Conservation (phyloP, 1,139 yeast genomes). For the Hyphopichia burtonii region DNA sequence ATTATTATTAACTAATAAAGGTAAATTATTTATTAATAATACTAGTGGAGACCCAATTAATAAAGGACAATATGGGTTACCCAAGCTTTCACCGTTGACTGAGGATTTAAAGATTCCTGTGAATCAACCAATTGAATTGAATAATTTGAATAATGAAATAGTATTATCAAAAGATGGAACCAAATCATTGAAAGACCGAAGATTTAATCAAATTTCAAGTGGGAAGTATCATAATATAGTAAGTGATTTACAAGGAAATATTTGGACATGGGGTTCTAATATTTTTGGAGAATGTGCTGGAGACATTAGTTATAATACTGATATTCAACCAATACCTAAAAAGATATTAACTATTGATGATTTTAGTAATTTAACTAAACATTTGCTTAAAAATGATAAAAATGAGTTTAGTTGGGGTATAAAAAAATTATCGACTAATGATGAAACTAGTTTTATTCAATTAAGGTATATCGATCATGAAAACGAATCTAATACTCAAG, state of each 20-base stretch:
- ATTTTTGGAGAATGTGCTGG: conserved; percentile 81
- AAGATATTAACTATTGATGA: conserved; percentile 35
- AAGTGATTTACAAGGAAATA: conserved; percentile 56
- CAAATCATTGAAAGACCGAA: conserved; percentile 36
- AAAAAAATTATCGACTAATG: conserved; percentile 61
- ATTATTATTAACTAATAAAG: conserved; percentile 57
- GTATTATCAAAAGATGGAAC: conserved; percentile 17
- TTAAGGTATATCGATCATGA: conserved; percentile 25
- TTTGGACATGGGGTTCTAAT: conserved; percentile 87
- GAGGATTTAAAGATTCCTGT: conserved; percentile 18
- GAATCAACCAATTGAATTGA: conserved; percentile 33
- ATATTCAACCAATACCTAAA: conserved; percentile 68
- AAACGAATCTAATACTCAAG: conserved; percentile 17
- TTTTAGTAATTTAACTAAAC: conserved; percentile 17
- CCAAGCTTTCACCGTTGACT: conserved; percentile 63
- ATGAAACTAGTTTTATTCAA: conserved; percentile 62
- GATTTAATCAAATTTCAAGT: conserved; percentile 60
- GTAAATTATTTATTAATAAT: conserved; percentile 63
- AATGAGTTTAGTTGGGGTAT: conserved; percentile 39
- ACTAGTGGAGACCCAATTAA: conserved; percentile 42
- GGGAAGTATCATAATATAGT: conserved; percentile 77
- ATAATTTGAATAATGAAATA: conserved; percentile 36
- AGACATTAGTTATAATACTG: conserved; percentile 63
- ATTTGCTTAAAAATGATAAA: conserved; percentile 28
- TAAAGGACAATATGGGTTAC: conserved; percentile 85